Base-by-base conservation (phyloP, 306 rosid species). In the Citrullus mucosospermus region DNA sequence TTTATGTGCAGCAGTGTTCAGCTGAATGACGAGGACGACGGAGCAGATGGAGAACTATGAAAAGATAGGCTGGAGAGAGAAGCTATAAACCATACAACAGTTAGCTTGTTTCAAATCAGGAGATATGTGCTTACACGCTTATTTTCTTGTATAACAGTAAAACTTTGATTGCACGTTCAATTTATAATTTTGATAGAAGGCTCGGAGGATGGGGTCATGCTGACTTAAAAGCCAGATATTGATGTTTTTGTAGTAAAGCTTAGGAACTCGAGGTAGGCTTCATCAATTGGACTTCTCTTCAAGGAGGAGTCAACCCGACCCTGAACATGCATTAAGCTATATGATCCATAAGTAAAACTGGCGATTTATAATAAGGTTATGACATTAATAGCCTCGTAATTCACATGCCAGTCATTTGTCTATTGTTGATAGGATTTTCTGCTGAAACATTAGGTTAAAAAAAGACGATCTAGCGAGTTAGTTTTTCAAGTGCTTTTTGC, bases 41-140 rank as follows among this genome's bases (percentile, higher is more conserved):
- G 46, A 43, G 60, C 69, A 32, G 80, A 39, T 60, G 58, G 56
- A 43, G 79, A 77, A 46, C 72, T 77, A 25, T 77, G 80, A 73
- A 73, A 73, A 32, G 58, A 22, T 2, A 28, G 41, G 22, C 12
- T 50, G 15, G 60, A 28, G 59, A 30, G 61, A 16, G 71, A 38
- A 72, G 78, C 16, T 30, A 30, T 72, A 51, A 73, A 8, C 17
- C 25, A 48, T 46, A 30, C 51, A 66, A 66, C 59, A 25, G 38
- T 25, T 25, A 30, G 41, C 20, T 28, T 71, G 41, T 48, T 69
- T 48, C 41, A 25, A 71, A 25, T 22, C 9, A 1, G n/a, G n/a
- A 71, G 77, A 28, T 28, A 11, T 72, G 77, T 50, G 61, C 28
- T 44, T 14, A 71, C 41, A 28, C 20, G 39, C 71, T 65, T 34